Percentiles rank a stretch among this genome's conserved stretches.
Conservation (phyloP, 169 alveolate genomes). For the Cardiosporidium cionae region DNA sequence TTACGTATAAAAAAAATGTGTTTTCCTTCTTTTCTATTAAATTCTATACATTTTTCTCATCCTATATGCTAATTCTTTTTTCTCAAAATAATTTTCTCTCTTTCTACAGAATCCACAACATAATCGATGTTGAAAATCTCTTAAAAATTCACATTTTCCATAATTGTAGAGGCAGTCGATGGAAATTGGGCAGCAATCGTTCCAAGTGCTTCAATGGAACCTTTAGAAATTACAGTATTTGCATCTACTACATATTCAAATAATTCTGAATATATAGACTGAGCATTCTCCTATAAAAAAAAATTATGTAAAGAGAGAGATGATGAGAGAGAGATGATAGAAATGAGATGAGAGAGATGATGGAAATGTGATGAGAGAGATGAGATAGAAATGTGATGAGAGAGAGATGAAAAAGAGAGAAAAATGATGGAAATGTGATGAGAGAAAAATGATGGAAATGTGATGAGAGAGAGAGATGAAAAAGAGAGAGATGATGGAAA, state of each 20-base stretch:
- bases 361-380: background rate
- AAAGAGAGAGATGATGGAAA: too few relatives aligned
- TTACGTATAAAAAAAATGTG: too few relatives aligned
- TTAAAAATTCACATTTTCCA: too few relatives aligned
- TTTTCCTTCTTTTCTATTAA: too few relatives aligned
- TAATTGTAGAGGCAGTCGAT: too few relatives aligned
- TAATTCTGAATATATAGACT: conserved; percentile 75
- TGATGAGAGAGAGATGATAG: background rate
- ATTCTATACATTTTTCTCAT: too few relatives aligned
- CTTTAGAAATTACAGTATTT: conserved; percentile 79
- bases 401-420: background rate
- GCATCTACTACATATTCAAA: conserved; percentile 88
- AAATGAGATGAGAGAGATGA: too few relatives aligned
- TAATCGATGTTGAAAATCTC: too few relatives aligned
- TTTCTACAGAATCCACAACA: too few relatives aligned
- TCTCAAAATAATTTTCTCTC: too few relatives aligned
- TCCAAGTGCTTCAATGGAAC: conserved; percentile 80
- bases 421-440: background rate
- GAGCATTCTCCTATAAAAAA: conserved; percentile 52
- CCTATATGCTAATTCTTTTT: too few relatives aligned
- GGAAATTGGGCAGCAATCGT: conserved; percentile 77
- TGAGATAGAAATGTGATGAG: background rate
- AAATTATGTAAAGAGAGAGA: background rate
- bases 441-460: background rate
- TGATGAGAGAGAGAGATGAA: background rate